Conservation (phyloP, 345 rosid species). For the Garcia nutans region DNA sequence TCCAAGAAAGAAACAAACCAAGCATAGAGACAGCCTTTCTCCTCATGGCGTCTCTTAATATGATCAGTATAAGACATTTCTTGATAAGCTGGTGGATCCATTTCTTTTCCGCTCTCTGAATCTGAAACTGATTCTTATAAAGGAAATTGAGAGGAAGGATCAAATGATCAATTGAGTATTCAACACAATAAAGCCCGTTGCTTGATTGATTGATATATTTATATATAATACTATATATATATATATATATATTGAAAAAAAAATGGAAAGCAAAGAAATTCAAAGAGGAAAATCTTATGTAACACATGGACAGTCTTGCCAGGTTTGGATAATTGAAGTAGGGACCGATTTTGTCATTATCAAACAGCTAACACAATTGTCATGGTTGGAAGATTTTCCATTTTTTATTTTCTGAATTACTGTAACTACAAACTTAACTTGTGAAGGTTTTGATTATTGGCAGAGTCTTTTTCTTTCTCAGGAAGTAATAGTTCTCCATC, state of each 20-base stretch:
- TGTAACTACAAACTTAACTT: too few species aligned
- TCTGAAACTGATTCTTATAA: too few species aligned
- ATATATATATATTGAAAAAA: too few species aligned
- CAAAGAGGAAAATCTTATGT: background rate
- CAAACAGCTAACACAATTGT: background rate
- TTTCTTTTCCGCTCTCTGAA: background rate
- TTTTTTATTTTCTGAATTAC: background rate
- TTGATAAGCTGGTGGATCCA: constrained; percentile 36
- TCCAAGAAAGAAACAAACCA: constrained; percentile 19
- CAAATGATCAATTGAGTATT: too few species aligned
- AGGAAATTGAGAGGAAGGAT: too few species aligned
- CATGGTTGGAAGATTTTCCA: background rate
- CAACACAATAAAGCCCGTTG: too few species aligned
- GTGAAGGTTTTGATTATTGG: too few species aligned
- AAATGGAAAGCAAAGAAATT: background rate
- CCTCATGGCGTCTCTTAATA: constrained; percentile 41
- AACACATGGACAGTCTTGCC: background rate
- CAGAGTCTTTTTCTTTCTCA: too few species aligned
- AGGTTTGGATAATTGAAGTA: background rate
- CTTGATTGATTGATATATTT: too few species aligned
- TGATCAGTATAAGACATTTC: constrained; percentile 38
- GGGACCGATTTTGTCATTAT: background rate
- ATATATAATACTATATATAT: too few species aligned
- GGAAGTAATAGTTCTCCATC: too few species aligned
- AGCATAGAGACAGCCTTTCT: constrained; percentile 51